A percentile compares a stretch with the other conserved stretches of the same genome.
These are phyloP conservation scores for Dioscorea zingiberensis DNA, from an alignment of 106 monocot genomes.

Conservation along the genomic window DNA sequence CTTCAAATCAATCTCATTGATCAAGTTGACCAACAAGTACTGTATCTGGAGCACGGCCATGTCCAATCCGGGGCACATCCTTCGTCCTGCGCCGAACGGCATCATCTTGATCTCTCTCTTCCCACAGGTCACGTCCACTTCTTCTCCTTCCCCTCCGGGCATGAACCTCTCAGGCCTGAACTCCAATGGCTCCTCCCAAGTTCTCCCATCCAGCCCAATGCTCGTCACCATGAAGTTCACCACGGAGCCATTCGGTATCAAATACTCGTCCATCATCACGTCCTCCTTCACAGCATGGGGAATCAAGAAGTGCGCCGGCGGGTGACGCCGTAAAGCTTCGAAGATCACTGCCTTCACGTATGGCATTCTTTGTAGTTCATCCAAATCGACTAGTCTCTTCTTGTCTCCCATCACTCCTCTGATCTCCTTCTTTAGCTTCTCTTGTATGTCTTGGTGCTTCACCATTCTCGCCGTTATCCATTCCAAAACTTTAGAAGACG, in stretches of 20 bases:
- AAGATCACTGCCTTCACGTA: conserved; percentile 25
- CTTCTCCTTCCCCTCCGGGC: conserved; percentile 2
- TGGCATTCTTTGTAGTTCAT: conserved; percentile 19
- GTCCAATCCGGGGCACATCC: conserved; percentile 3
- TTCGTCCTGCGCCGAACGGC: conserved; percentile 5
- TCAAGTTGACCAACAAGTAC: conserved; percentile 5
- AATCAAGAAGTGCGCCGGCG: conserved; percentile 20
- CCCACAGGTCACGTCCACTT: conserved; percentile 7
- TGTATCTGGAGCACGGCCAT: conserved; percentile 7
- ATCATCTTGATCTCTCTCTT: conserved; percentile 13
- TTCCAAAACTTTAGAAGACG: conserved; percentile 21
- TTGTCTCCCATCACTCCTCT: not conserved
- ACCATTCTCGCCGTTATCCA: conserved; percentile 37
- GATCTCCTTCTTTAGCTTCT: conserved; percentile 15
- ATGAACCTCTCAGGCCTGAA: conserved; percentile 12
- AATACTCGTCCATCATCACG: not conserved
- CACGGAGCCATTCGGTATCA: not conserved
- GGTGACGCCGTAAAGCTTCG: conserved; percentile 26
- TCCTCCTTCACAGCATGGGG: conserved; percentile 14
- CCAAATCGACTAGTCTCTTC: not conserved
- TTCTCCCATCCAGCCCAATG: not conserved
- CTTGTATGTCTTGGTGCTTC: conserved; percentile 23
- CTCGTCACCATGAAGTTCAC: conserved; percentile 6
- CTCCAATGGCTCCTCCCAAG: conserved; percentile 7
- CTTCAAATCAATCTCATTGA: conserved; percentile 1